These are phyloP conservation scores for Diaporthe sp. DNA, from an alignment of 2,329 filamentous ascomycete species.

Conservation along the genomic window DNA sequence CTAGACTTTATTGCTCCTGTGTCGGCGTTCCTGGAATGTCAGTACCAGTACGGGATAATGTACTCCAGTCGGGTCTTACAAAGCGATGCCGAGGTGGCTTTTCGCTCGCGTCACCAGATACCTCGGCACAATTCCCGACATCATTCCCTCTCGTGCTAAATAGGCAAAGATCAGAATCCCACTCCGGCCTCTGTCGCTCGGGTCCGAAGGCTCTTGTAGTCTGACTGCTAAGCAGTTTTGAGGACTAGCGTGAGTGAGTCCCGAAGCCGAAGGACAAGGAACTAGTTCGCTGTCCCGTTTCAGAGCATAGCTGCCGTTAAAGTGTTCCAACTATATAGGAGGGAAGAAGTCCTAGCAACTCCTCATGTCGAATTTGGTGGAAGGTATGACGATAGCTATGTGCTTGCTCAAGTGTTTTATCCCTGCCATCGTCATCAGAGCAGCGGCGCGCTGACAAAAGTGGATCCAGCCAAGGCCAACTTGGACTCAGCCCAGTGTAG, in stretches of 20 bases:
- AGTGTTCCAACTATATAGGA: neutral
- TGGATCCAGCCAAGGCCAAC: constrained; percentile 6
- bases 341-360: neutral
- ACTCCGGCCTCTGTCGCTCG: neutral
- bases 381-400: neutral
- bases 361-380: neutral
- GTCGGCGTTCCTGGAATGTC: no score
- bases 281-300: neutral
- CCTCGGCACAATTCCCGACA: constrained; percentile 13
- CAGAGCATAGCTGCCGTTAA: no score
- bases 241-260: neutral
- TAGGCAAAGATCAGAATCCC: neutral
- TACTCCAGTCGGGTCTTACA: neutral
- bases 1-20: neutral
- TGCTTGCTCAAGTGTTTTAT: neutral
- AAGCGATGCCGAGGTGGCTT: neutral
- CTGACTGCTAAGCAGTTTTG: neutral
- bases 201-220: neutral
- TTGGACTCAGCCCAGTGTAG: constrained; percentile 1
- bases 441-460: neutral
- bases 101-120: neutral
- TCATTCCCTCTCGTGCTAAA: neutral
- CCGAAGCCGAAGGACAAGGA: no score
- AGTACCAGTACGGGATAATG: no score
- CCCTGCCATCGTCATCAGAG: neutral